These are phyloP conservation scores for Ulota crispa DNA, from an alignment of 225 moss, liverwort and hornwort species.

Conservation along the genomic window DNA sequence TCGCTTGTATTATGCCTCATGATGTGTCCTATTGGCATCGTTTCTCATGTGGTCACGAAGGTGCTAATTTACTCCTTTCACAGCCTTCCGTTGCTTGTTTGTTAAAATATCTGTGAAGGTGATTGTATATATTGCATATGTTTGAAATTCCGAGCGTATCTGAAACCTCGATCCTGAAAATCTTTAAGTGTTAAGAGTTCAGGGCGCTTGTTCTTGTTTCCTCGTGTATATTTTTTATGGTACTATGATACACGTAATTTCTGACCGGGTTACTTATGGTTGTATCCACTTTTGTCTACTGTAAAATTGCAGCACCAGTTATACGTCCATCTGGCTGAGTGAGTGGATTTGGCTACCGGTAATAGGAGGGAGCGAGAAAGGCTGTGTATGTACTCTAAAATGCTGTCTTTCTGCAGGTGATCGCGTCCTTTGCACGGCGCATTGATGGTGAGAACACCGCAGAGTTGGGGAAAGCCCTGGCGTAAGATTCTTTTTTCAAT, in stretches of 20 bases:
- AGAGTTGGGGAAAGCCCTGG: constrained; percentile 34
- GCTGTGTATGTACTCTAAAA: background rate
- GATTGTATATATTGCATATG: background rate
- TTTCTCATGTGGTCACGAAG: constrained; percentile 89
- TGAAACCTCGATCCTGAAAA: background rate
- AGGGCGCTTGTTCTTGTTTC: background rate
- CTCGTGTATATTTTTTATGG: too few species aligned
- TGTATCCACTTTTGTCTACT: background rate
- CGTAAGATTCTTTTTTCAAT: background rate
- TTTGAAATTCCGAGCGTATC: background rate
- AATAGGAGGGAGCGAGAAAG: background rate
- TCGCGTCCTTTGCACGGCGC: constrained; percentile 36
- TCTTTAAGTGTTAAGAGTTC: background rate
- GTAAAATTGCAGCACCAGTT: background rate
- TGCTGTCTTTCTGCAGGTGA: constrained; percentile 29
- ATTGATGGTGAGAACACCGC: constrained; percentile 41
- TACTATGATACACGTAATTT: background rate
- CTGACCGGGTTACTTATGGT: background rate
- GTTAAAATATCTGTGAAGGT: background rate
- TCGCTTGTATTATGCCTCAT: constrained; percentile 67
- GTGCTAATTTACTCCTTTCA: constrained; percentile 27
- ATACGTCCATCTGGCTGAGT: background rate
- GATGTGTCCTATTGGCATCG: constrained; percentile 78
- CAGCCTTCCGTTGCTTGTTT: background rate
- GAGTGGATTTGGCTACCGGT: background rate